Evolutionary conservation across 1,284 basidiomycete species (phyloP).

Genomic region (Leccinum variabile): DNA sequence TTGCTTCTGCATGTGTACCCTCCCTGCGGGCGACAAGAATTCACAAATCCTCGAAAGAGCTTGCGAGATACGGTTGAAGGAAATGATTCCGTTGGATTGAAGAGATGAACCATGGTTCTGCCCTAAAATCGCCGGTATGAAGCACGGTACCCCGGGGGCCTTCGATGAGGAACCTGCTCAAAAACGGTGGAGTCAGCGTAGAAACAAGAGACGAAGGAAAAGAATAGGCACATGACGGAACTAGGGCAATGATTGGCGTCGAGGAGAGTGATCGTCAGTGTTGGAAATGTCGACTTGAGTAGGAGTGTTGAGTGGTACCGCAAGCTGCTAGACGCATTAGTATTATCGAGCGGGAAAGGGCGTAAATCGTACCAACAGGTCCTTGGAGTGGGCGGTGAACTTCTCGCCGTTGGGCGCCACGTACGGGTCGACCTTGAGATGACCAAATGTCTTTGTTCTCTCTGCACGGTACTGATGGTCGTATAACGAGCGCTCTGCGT

Average conservation of each 20-base stretch:
- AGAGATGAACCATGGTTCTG: slow-evolving; percentile 78
- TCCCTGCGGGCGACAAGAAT: slow-evolving; percentile 32
- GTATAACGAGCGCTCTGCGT: slow-evolving; percentile 57
- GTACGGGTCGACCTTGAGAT: slow-evolving; percentile 60
- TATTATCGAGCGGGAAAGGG: slow-evolving; percentile 32
- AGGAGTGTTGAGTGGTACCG: slow-evolving; percentile 62
- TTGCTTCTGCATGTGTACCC: slow-evolving; percentile 20
- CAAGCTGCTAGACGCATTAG: slow-evolving; percentile 22
- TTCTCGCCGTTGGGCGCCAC: slow-evolving; percentile 46
- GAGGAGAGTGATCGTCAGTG: slow-evolving; percentile 69
- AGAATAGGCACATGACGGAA: slow-evolving; percentile 72
- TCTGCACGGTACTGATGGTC: slow-evolving; percentile 53
- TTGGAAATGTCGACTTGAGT: slow-evolving; percentile 60
- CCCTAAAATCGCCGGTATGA: slow-evolving; percentile 91
- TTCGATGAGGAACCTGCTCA: slow-evolving; percentile 83
- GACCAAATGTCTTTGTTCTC: slow-evolving; percentile 61
- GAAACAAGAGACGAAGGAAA: background rate
- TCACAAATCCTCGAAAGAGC: slow-evolving; percentile 24
- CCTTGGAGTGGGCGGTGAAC: slow-evolving; percentile 53
- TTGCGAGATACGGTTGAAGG: slow-evolving; percentile 67
- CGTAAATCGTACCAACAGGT: slow-evolving; percentile 42
- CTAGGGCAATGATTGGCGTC: slow-evolving; percentile 97
- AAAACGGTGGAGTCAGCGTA: background rate
- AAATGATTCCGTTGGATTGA: slow-evolving; percentile 65
- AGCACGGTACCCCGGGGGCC: slow-evolving; percentile 71